Percentiles rank a stretch among this genome's conserved stretches.
Conservation (phyloP, 345 rosid genomes). For the Raphanus sativus region DNA sequence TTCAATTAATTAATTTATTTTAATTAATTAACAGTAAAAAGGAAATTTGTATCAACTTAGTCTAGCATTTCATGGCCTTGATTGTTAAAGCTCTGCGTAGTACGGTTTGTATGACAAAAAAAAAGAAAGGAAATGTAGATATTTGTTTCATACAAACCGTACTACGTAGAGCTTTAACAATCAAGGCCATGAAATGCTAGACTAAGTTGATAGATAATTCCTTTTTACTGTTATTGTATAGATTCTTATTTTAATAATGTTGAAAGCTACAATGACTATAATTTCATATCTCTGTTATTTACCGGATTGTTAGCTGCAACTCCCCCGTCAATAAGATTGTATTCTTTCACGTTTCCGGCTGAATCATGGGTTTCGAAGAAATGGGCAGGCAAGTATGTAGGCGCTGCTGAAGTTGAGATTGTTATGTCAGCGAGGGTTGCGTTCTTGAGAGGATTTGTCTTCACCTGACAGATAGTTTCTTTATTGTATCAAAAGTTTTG, state of each 20-base stretch:
- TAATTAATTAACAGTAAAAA: too few relatives aligned
- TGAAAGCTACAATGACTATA: neutral
- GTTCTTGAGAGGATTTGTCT: constrained; percentile 28
- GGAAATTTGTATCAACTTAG: too few relatives aligned
- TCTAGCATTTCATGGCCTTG: too few relatives aligned
- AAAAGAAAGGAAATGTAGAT: too few relatives aligned
- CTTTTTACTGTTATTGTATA: neutral
- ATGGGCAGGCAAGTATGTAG: constrained; percentile 40
- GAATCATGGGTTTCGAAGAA: constrained; percentile 37
- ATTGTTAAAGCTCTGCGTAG: too few relatives aligned
- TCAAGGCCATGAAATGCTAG: neutral
- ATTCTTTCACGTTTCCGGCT: constrained; percentile 40
- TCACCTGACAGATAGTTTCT: constrained; percentile 44
- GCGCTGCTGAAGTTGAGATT: constrained; percentile 39
- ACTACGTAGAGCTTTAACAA: neutral
- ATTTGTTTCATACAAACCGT: neutral
- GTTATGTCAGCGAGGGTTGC: constrained; percentile 35
- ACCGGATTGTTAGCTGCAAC: constrained; percentile 81
- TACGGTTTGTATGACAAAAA: too few relatives aligned
- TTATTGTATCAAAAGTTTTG: neutral
- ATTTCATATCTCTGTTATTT: neutral
- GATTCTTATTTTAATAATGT: neutral
- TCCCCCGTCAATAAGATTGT: constrained; percentile 75
- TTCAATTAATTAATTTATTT: too few relatives aligned
- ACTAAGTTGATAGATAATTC: neutral